Evolutionary conservation across 192 early-diverging fungal genomes (phyloP).

Genomic region (Backusella parvicylindrica): DNA sequence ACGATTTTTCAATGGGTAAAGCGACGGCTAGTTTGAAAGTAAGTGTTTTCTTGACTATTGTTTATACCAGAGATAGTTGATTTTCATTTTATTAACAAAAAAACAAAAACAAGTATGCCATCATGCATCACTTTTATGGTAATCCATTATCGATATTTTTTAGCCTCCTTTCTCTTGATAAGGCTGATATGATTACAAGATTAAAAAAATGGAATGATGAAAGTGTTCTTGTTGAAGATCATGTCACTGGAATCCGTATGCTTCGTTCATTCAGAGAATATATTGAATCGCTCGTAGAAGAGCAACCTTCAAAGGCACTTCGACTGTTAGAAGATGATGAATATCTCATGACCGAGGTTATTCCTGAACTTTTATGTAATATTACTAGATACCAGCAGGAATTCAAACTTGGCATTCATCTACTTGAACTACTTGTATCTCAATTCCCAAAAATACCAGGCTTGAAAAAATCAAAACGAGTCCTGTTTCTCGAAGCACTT

Average conservation of each 20-base stretch:
- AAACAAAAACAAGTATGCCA: slow-evolving; percentile 64
- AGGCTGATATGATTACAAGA: background rate
- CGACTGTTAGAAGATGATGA: slow-evolving; percentile 58
- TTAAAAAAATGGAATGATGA: slow-evolving; percentile 5
- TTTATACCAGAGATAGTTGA: background rate
- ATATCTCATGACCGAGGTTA: slow-evolving; percentile 45
- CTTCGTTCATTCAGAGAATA: slow-evolving; percentile 60
- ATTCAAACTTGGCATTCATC: slow-evolving; percentile 59
- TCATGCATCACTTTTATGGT: slow-evolving; percentile 84
- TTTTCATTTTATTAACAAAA: background rate
- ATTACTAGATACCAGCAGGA: slow-evolving; percentile 53
- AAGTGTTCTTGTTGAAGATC: slow-evolving; percentile 43
- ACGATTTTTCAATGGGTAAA: slow-evolving; percentile 75
- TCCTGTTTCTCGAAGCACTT: slow-evolving; percentile 65
- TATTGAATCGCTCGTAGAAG: slow-evolving; percentile 39
- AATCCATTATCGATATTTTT: slow-evolving; percentile 70
- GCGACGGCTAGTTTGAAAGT: slow-evolving; percentile 73
- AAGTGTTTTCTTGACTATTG: background rate
- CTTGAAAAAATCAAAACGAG: slow-evolving; percentile 55
- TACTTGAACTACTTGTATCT: slow-evolving; percentile 57
- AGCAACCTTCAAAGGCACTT: slow-evolving; percentile 37
- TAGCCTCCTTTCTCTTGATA: background rate
- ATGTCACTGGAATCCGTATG: slow-evolving; percentile 67
- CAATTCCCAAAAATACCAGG: slow-evolving; percentile 41
- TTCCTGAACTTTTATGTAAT: slow-evolving; percentile 46